Evolutionary conservation across 2,329 filamentous ascomycete species (phyloP), one percentile per base, ranked within the genome.

Genomic region (Claviceps quebecensis): DNA sequence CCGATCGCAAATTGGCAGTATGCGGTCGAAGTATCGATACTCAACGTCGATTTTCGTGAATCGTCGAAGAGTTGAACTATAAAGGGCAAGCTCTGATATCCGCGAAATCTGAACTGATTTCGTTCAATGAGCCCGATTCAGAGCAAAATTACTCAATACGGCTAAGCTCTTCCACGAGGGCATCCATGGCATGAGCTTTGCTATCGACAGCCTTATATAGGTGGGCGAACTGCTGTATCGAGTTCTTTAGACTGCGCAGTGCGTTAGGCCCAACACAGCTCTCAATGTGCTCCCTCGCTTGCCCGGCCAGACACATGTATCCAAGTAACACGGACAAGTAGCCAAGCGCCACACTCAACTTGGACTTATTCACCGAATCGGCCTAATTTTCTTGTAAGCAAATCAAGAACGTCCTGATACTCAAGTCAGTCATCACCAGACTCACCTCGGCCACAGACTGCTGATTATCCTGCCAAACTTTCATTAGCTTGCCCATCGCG

Each of bases 301-400:
- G 67, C 11, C 65, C 59, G 48, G 72, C 67, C 29, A 93, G 72
- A 58, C 82, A 89, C 23, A 96, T 70, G 57, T 89, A 93, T 17
- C 88, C 87, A 2, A 97, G 74, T 5, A 95, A 72, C 14, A 96
- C 83, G 0, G 88, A 83, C 23, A 96, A 73, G 63, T 95, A 96
- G 16, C 88, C 90, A 63, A 91, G 81, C 1, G 86, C 83, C 29
- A 97, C 88, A 58, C 90, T 88, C 48, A 85, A 76, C 54, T 86
- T 82, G 26, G 83, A 83, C 62, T 90, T 87, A 60, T 87, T 79
- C 52, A 83, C 76, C 1, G 83, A 85, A 59, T 84, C 80, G 53
- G 81, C 82, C 77, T 87, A 56, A 34, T 17, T 40, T 1, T 8
- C 29, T 16, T 6, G 7, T 53, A 19, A 51, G 13, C 4, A 23